Evolutionary conservation across 441 rosid genomes (phyloP).

Genomic region (Bruguiera hainesii): DNA sequence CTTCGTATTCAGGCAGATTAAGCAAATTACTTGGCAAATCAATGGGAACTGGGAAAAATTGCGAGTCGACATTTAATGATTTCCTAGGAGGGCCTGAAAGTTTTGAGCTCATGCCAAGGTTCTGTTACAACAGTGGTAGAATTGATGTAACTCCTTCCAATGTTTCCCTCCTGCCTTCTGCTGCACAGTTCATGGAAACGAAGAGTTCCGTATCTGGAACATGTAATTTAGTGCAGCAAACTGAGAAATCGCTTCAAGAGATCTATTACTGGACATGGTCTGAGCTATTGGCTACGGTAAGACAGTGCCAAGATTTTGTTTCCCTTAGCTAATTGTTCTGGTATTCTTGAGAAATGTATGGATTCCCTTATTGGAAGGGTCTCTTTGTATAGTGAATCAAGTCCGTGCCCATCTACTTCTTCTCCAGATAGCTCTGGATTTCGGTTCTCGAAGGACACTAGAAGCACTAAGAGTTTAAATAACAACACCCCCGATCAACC

Average conservation of each 20-base stretch:
- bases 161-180: constrained; percentile 47
- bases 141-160: constrained; percentile 49
- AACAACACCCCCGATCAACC: constrained; percentile 35
- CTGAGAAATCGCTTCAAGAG: constrained; percentile 57
- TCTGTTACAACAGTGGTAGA: constrained; percentile 61
- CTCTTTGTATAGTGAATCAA: constrained; percentile 44
- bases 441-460: constrained; percentile 65
- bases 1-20: constrained; percentile 53
- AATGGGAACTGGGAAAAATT: constrained; percentile 27
- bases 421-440: constrained; percentile 59
- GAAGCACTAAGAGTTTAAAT: constrained; percentile 73
- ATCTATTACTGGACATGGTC: constrained; percentile 71
- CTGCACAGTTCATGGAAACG: constrained; percentile 76
- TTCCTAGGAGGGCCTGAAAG: constrained; percentile 74
- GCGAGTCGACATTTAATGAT: constrained; percentile 64
- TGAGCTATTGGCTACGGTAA: constrained; percentile 54
- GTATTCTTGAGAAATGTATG: constrained; percentile 41
- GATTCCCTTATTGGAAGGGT: constrained; percentile 56
- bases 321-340: constrained; percentile 24
- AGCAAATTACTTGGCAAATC: constrained; percentile 57
- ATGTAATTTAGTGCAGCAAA: constrained; percentile 45
- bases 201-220: constrained; percentile 27
- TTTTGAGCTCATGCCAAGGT: constrained; percentile 67
- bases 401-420: constrained; percentile 62
- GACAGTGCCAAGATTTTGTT: constrained; percentile 55